Evolutionary conservation across 2,329 filamentous ascomycete genomes (phyloP), one percentile per base, ranked within the genome.

Genomic region (Fusarium mundagurra): DNA sequence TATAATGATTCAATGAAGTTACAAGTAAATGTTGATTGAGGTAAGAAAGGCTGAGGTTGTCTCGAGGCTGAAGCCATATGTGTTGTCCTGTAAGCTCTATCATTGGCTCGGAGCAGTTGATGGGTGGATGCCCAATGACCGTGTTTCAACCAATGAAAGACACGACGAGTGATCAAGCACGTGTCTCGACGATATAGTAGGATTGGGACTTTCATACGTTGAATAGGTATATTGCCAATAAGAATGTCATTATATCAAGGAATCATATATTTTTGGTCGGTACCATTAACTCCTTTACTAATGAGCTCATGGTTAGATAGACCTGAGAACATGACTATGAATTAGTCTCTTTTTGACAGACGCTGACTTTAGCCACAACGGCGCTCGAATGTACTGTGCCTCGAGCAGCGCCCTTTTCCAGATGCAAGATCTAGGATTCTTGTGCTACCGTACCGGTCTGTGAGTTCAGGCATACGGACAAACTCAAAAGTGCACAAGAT

Each of bases 21-120:
- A 38, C 18, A 38, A 38, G 36, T 20, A 27, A 59, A 65, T 29
- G 58, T 44, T 66, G 45, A 54, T 36, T 66, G 27, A 63, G 57
- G 60, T 74, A n/a, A 73, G 69, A 74, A 72, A 76, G 76, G 76
- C 75, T 77, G 73, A 77, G 64, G 38, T 13, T 69, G 62, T 51
- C 67, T 69, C 67, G 6, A 69, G 67, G 76, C 71, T 77, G 76
- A 77, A 53, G 71, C 66, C 38, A 41, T 58, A 64, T 48, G 58
- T 58, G 61, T 68, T 38, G 55, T n/a, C 31, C 48, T 48, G 24
- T 31, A 38, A 18, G 39, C 27, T 34, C 45, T 51, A 24, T 67
- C 55, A 76, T 78, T 78, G 74, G 74, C 66, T 48, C 31, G 27
- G 6, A 24, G 33, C 22, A 18, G 24, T 38, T 24, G 27, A 29